A percentile compares a stretch with the other conserved stretches of the same genome.
These are phyloP conservation scores for Thelonectria discophora DNA, from an alignment of 2,329 filamentous ascomycete species.

Conservation along the genomic window DNA sequence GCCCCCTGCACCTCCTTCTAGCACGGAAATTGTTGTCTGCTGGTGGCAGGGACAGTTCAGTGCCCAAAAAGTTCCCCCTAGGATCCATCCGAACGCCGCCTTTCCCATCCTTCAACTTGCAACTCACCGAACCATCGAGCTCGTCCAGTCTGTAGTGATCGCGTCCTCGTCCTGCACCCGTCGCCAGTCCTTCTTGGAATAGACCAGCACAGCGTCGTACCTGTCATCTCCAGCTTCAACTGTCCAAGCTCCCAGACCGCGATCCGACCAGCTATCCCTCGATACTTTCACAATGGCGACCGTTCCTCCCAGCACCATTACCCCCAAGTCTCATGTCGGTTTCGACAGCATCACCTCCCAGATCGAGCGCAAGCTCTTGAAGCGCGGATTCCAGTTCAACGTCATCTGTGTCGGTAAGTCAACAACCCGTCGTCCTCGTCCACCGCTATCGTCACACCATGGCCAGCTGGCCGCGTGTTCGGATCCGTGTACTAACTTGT, in stretches of 20 bases:
- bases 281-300: constrained; percentile 57
- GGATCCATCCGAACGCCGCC: constrained; percentile 39
- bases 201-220: constrained; percentile 35
- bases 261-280: constrained; percentile 40
- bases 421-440: constrained; percentile 16
- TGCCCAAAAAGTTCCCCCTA: constrained; percentile 54
- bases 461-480: constrained; percentile 19
- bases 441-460: constrained; percentile 34
- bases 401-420: constrained; percentile 97
- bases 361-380: constrained; percentile 99
- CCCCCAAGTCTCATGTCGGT: constrained; percentile 97
- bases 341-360: constrained; percentile 99
- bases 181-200: constrained; percentile 43
- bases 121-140: constrained; percentile 38
- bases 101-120: constrained; percentile 43
- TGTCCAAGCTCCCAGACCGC: constrained; percentile 44
- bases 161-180: constrained; percentile 31
- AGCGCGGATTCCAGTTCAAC: constrained; percentile 99
- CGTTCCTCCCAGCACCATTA: constrained; percentile 77
- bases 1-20: constrained; percentile 49
- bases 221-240: constrained; percentile 34
- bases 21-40: constrained; percentile 60
- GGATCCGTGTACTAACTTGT: constrained; percentile 26
- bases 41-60: constrained; percentile 50
- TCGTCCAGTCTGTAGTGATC: constrained; percentile 35